phyloP scores from a whole-genome alignment of 192 early-diverging fungal species.

The Mortierella antarctica region DNA sequence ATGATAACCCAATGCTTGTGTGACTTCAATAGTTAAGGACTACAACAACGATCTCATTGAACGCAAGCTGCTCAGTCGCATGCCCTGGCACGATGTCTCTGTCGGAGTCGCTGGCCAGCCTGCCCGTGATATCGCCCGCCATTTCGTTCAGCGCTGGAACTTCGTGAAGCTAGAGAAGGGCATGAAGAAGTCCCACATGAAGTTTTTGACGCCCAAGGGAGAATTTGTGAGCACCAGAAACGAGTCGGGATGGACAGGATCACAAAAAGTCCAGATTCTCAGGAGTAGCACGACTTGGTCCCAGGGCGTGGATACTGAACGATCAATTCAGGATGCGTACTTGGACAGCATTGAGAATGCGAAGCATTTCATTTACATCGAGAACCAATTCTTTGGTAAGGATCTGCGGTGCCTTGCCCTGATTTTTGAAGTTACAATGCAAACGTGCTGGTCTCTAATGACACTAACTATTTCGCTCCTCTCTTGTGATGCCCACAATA shows the following conservation, averaged over 20 bases:
- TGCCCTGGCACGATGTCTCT: constrained; percentile 93
- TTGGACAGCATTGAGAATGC: constrained; percentile 76
- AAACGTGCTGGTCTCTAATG: no score
- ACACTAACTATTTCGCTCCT: background rate
- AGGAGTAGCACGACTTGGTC: constrained; percentile 80
- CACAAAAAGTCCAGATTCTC: constrained; percentile 75
- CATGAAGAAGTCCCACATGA: constrained; percentile 66
- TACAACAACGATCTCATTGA: constrained; percentile 63
- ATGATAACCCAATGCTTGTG: background rate
- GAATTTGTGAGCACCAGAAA: constrained; percentile 74
- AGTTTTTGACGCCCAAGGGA: constrained; percentile 80
- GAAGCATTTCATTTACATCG: constrained; percentile 93
- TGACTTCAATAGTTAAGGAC: constrained; percentile 53
- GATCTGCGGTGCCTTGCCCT: background rate
- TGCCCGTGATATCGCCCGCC: constrained; percentile 84
- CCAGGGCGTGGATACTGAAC: constrained; percentile 70
- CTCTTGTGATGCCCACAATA: constrained; percentile 28
- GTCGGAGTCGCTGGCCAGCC: constrained; percentile 82
- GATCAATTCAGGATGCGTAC: constrained; percentile 89
- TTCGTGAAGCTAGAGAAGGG: constrained; percentile 82
- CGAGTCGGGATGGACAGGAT: constrained; percentile 68
- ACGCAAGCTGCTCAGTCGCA: constrained; percentile 64
- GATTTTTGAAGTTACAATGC: no score
- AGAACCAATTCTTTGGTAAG: constrained; percentile 94
- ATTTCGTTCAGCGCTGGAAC: constrained; percentile 93